These are phyloP conservation scores for Diaporthe velutina DNA, from an alignment of 2,329 filamentous ascomycete genomes.

Conservation along the genomic window DNA sequence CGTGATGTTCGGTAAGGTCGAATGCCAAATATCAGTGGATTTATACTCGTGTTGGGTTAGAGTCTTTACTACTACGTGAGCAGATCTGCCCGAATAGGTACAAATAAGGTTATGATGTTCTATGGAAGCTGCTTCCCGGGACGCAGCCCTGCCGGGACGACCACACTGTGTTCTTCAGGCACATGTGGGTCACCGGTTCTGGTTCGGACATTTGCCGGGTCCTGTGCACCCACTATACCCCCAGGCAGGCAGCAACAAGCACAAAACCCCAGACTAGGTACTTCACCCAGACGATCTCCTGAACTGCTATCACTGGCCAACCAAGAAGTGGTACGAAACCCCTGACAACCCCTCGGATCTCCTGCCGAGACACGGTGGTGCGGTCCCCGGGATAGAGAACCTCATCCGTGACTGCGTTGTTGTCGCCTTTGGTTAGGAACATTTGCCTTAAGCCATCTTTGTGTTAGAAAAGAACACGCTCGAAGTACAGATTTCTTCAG, in stretches of 20 bases:
- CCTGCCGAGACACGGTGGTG: slow-evolving; percentile 39
- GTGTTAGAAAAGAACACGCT: not conserved
- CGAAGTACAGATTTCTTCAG: not conserved
- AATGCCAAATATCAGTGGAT: not conserved
- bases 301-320: slow-evolving; percentile 36
- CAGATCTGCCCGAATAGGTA: not conserved
- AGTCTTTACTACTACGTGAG: not conserved
- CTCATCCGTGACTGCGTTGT: slow-evolving; percentile 43
- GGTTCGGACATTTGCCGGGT: not conserved
- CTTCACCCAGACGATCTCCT: slow-evolving; percentile 27
- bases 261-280: not conserved
- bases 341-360: slow-evolving; percentile 43
- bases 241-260: not conserved
- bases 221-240: not conserved
- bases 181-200: not conserved
- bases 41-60: not conserved
- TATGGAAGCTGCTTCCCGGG: not conserved
- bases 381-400: slow-evolving; percentile 41
- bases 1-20: not conserved
- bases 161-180: not conserved
- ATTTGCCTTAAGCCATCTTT: slow-evolving; percentile 39
- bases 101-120: not conserved
- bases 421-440: slow-evolving; percentile 45
- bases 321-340: slow-evolving; percentile 43
- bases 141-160: not conserved